Base-by-base conservation (phyloP, 192 early-diverging fungal genomes). In the Radiomyces spectabilis region DNA sequence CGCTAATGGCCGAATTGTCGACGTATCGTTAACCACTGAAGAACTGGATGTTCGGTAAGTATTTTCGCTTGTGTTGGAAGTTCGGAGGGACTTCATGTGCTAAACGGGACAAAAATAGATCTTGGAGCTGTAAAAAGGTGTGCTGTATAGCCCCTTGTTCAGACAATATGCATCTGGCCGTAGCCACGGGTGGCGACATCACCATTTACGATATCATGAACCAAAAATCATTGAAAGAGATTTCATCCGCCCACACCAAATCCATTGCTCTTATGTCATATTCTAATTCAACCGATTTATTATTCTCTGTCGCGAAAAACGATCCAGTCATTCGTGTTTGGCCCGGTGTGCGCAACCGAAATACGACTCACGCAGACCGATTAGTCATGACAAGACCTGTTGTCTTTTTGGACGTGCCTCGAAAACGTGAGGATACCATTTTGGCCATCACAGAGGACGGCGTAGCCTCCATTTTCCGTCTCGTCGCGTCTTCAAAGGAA, bases 281-380 rank as follows among this genome's bases (percentile, higher is more conserved):
- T 44, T 44, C n/a, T 44, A 18, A 10, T 44, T 26, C 2, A 21
- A 71, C 73, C 42, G 66, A 69, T 59, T 58, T 73, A 13, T 60
- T 65, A 39, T 59, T 66, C 13, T 73, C 71, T 5, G 59, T 68
- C 15, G 74, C 74, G 8, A 71, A 76, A 42, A 59, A 76, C 53
- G 74, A 76, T 59, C 63, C 71, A 19, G 70, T 65, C 48, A 72
- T 76, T 19, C 73, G 73, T 53, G 57, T 76, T 19, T 76, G 74
- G 74, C 63, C 73, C n/a, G 62, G 57, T 37, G 53, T 57, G 5
- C 51, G 41, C 38, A 59, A 66, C 12, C 62, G 55, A 34, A 49
- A 58, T 32, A 47, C 63, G 35, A 59, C 62, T 7, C 57, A 45
- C 18, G 62, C 54, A 65, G n/a, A 57, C 67, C 48, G 71, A 61